Evolutionary conservation across 1,284 basidiomycete species (phyloP), one percentile per base, ranked within the genome.

Genomic region (Exobasidium cylindrosporum): DNA sequence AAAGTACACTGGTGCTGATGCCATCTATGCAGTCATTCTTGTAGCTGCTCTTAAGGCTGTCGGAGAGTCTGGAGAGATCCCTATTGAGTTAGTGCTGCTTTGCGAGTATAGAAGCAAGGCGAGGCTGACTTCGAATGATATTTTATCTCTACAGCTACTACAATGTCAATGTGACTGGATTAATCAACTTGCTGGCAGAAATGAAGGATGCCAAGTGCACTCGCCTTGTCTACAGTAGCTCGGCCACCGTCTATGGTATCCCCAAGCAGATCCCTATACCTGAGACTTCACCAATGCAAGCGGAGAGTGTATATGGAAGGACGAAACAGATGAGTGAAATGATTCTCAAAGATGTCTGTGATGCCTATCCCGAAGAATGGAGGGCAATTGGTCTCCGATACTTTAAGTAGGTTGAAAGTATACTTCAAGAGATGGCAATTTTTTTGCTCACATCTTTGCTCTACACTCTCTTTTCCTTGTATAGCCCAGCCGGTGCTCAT

Each of bases 31-130:
- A 62, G 92, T 97, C 53, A 86, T 99, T 65, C 96, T 98, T 81
- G 87, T 97, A 63, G 96, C 95, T 24, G 96, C 96, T 2, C 89
- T 92, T 84, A 98, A 98, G 84, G 93, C 95, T 14, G 96, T 98
- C 29, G 96, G 96, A 57, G 96, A 99, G 82, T 93, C 91, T n/a
- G 89, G 88, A 28, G 91, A 97, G 82, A 88, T 92, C 63, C 96
- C 96, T 13, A 82, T 98, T 78, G 86, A 88, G 14, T 97, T 69
- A 93, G 93, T 83, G 87, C 85, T 52, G 68, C 83, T 83, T n/a
- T n/a, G 66, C 66, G 82, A 74, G 21, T 5, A 5, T 21, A n/a
- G n/a, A 40, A 7, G 35, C 35, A 10, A 17, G 35, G 17, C 17
- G 35, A 40, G 40, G 57, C 46, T 5, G 26, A 28, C 35, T 21